Conservation (phyloP, 768 basidiomycete genomes). For the Pleurotus djamor region DNA sequence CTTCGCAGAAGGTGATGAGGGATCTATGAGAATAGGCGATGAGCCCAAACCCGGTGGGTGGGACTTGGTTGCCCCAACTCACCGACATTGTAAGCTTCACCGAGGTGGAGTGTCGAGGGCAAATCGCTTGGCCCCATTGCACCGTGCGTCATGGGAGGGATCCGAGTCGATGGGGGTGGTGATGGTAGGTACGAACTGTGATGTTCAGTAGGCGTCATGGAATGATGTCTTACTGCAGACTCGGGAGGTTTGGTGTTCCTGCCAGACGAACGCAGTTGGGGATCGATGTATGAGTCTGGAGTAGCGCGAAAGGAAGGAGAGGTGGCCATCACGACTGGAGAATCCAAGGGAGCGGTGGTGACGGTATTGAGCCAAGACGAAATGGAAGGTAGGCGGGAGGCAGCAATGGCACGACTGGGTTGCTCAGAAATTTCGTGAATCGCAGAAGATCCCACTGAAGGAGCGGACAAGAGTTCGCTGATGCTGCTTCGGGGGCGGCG, state of each 20-base stretch:
- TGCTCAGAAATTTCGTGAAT: no score
- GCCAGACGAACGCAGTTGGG: neutral
- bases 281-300: conserved; percentile 5
- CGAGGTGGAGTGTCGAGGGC: conserved; percentile 41
- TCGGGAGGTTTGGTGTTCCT: neutral
- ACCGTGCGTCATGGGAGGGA: conserved; percentile 30
- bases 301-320: conserved; percentile 14
- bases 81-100: conserved; percentile 15
- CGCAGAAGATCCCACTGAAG: no score
- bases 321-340: conserved; percentile 29
- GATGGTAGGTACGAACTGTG: conserved; percentile 41
- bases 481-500: neutral
- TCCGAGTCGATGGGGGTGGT: conserved; percentile 54
- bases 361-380: conserved; percentile 59
- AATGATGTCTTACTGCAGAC: neutral
- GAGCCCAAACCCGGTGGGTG: conserved; percentile 5
- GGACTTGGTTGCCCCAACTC: conserved; percentile 9
- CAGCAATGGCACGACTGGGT: conserved; percentile 10
- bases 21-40: conserved; percentile 3
- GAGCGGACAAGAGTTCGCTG: neutral
- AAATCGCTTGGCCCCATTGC: conserved; percentile 21
- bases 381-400: conserved; percentile 59
- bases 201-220: neutral
- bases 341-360: conserved; percentile 30
- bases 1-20: conserved; percentile 13